Conservation (phyloP, 208 protist species). For the Acanthamoeba royreba region DNA sequence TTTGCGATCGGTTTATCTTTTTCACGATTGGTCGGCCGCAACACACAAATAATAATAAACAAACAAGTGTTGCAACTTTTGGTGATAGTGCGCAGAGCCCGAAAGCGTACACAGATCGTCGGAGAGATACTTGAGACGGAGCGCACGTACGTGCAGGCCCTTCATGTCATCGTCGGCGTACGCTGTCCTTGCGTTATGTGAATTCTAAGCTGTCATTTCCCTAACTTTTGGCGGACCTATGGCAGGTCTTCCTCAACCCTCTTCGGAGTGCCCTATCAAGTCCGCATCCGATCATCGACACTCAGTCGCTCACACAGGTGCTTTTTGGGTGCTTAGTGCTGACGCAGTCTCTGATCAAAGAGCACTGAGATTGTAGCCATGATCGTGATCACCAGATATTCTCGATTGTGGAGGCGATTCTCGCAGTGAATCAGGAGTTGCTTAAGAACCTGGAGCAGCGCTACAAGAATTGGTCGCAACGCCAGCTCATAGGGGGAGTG, state of each 20-base stretch:
- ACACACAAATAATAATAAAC: no score
- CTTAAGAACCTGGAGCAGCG: not conserved
- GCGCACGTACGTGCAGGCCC: conserved; percentile 18
- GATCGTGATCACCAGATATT: no score
- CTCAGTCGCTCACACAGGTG: not conserved
- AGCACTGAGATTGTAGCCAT: not conserved
- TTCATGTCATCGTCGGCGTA: not conserved
- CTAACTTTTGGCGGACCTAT: no score
- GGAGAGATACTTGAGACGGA: conserved; percentile 15
- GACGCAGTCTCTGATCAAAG: not conserved
- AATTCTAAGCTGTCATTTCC: no score
- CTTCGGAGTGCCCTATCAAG: not conserved
- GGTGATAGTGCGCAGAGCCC: not conserved
- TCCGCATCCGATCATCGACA: not conserved
- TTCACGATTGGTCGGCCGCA: no score
- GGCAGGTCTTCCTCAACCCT: conserved; percentile 4
- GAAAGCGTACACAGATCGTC: conserved; percentile 12
- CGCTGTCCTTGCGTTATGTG: no score
- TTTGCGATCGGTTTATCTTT: no score
- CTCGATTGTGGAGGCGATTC: not conserved
- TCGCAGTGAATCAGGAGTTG: not conserved
- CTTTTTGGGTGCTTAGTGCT: not conserved
- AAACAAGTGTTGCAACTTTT: not conserved
- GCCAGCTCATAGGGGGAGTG: not conserved
- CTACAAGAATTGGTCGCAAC: not conserved